Base-by-base conservation (phyloP, 2,329 filamentous ascomycete genomes). In the Sordariomycetes sp. region DNA sequence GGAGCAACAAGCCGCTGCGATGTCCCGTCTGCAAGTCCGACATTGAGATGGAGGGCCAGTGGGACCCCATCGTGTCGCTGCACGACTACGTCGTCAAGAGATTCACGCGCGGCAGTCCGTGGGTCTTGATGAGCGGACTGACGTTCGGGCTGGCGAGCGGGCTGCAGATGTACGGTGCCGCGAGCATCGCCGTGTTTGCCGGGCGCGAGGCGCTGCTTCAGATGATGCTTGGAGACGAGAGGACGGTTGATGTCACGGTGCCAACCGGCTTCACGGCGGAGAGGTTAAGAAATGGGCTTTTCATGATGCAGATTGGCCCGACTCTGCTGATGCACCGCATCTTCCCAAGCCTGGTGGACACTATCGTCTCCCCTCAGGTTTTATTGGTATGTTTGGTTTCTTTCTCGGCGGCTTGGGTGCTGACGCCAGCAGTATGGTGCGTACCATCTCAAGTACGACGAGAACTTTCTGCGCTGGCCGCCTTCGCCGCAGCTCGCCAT, bases 21-120 rank as follows among this genome's bases (percentile, higher is more conserved):
- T 98, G 92, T 53, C 90, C 90, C 3, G 84, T 94, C 42, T 98
- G 92, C 70, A 92, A 94, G 55, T 72, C 78, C 3, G 72, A 77
- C 44, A 94, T 96, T 47, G 64, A 73, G 34, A 67, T 96, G 19
- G 73, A 81, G 33, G 79, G 88, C 32, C 83, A 84, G 11, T 75
- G 71, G 48, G 87, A 88, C 49, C 64, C 75, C 16, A 58, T 92
- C 16, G 76, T 96, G 19, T 73, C 81, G 34, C 48, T 79, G 1
- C 72, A 79, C 40, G 74, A 82, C 33, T 54, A 63, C 12, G 42
- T 84, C 8, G 70, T 81, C 46, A 61, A 64, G 24, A 51, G 52
- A 61, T 55, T 78, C 66, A 51, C 74, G 59, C 42, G 69, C 54
- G 52, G 61, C 30, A 68, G 72, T 21, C 64, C 86, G 9, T 66